Base-by-base conservation (phyloP, 1,139 yeast genomes). In the Dujonia santamariae region DNA sequence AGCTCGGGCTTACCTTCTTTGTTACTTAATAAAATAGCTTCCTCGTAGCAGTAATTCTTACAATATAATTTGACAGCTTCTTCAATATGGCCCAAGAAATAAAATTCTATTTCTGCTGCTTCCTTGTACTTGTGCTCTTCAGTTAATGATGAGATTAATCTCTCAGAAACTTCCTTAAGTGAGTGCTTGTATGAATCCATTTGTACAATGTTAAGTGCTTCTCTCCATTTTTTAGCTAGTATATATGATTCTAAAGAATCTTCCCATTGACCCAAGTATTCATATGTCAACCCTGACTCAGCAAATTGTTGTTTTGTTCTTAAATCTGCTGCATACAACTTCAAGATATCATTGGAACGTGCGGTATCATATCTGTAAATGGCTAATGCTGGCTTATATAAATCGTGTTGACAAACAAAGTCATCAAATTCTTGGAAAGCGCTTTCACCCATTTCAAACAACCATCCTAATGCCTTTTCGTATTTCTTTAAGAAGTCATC, bases 261-360 rank as follows among this genome's bases (percentile, higher is more conserved):
- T 14, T 65, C 70, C 35, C 46, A 62, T 26, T 76, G 64, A 2
- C 72, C 73, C 38, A 92, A 67, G 51, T 75, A 72, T 56, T 94
- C 98, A 54, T 69, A 88, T 2, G 82, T 74, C 29, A 85, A 55
- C 30, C 85, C 98, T 2, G 97, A 85, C 46, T 86, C 95, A 13
- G 56, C 56, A 50, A 73, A 84, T 33, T 76, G 67, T 40, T 78
- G 78, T 33, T 63, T 62, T 2, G 71, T 70, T 27, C 73, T 67
- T 46, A 88, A 66, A 43, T 72, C 56, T 26, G 66, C 70, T 1
- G 96, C 97, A 56, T 77, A 86, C 31, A 76, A 55, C 6, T 56
- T 57, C 48, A 85, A 68, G 8, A 90, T 73, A 7, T 53, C 59
- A 38, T 76, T 67, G 43, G 77, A 80, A 44, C 82, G 72, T 4